Percentiles rank a stretch among this genome's conserved stretches.
These are phyloP conservation scores for Rhinocladiella mackenziei DNA, from an alignment of 2,329 filamentous ascomycete genomes.

Conservation along the genomic window DNA sequence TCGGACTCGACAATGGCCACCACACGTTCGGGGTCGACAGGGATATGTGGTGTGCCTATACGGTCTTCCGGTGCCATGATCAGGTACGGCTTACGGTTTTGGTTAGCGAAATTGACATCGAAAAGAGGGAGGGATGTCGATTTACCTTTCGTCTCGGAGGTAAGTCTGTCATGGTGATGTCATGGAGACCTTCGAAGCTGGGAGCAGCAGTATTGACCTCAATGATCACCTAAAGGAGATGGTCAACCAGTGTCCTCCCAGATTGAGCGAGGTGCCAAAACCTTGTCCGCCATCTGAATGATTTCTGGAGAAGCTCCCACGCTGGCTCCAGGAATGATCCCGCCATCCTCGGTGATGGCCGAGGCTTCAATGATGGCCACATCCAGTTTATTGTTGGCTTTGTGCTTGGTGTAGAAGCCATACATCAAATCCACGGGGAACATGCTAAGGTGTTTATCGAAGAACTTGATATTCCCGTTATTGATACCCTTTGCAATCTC, in stretches of 20 bases:
- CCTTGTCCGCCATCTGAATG: slow-evolving; percentile 85
- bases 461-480: slow-evolving; percentile 81
- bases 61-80: slow-evolving; percentile 82
- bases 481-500: slow-evolving; percentile 88
- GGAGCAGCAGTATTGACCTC: slow-evolving; percentile 86
- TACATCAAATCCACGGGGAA: slow-evolving; percentile 74
- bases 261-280: slow-evolving; percentile 30
- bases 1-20: slow-evolving; percentile 80
- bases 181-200: slow-evolving; percentile 81
- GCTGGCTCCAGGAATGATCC: slow-evolving; percentile 80
- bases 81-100: slow-evolving; percentile 49
- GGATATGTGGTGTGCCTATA: slow-evolving; percentile 77
- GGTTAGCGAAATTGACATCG: background rate
- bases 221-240: slow-evolving; percentile 62
- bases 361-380: slow-evolving; percentile 82
- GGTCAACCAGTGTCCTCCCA: background rate
- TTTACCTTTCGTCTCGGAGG: slow-evolving; percentile 69
- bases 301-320: slow-evolving; percentile 83
- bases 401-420: slow-evolving; percentile 80
- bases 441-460: slow-evolving; percentile 92
- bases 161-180: slow-evolving; percentile 83
- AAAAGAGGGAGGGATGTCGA: background rate
- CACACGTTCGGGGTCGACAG: slow-evolving; percentile 78
- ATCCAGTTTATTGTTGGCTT: slow-evolving; percentile 68
- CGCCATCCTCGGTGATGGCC: slow-evolving; percentile 82